Evolutionary conservation across 2,329 filamentous ascomycete species (phyloP).

Genomic region (Periglandula ipomoeae): DNA sequence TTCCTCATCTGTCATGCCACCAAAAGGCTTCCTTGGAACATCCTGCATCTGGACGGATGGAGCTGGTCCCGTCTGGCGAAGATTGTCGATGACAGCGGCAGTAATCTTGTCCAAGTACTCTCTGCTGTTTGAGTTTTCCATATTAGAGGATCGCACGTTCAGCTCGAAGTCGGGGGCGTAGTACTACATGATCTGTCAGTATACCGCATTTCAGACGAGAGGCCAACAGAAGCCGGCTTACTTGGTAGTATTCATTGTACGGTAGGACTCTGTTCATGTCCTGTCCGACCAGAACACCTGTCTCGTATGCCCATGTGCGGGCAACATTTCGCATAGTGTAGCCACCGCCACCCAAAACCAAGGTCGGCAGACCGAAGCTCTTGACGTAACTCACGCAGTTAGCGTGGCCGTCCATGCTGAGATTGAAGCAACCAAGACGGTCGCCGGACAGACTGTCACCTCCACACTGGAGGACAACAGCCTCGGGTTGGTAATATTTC

Average conservation of each 20-base stretch:
- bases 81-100: constrained; percentile 72
- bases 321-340: constrained; percentile 98
- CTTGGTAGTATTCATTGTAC: constrained; percentile 92
- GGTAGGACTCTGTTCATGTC: constrained; percentile 76
- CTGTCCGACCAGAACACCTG: constrained; percentile 76
- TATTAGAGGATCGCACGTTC: constrained; percentile 79
- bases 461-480: constrained; percentile 91
- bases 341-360: constrained; percentile 91
- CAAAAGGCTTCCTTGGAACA: constrained; percentile 52
- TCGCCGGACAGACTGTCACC: constrained; percentile 93
- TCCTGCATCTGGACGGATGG: constrained; percentile 91
- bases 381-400: constrained; percentile 92
- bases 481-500: constrained; percentile 78
- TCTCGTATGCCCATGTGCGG: constrained; percentile 95
- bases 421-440: constrained; percentile 89
- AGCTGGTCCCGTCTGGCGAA: constrained; percentile 74
- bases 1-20: constrained; percentile 56
- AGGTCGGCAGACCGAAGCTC: constrained; percentile 69
- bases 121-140: constrained; percentile 82
- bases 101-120: constrained; percentile 79
- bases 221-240: constrained; percentile 22
- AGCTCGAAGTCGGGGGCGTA: constrained; percentile 87
- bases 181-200: constrained; percentile 48
- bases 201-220: neutral
- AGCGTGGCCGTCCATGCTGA: constrained; percentile 93